Percentiles rank a stretch among this genome's conserved stretches.
Conservation (phyloP, 768 basidiomycete species). For the Daedaleopsis nitida region DNA sequence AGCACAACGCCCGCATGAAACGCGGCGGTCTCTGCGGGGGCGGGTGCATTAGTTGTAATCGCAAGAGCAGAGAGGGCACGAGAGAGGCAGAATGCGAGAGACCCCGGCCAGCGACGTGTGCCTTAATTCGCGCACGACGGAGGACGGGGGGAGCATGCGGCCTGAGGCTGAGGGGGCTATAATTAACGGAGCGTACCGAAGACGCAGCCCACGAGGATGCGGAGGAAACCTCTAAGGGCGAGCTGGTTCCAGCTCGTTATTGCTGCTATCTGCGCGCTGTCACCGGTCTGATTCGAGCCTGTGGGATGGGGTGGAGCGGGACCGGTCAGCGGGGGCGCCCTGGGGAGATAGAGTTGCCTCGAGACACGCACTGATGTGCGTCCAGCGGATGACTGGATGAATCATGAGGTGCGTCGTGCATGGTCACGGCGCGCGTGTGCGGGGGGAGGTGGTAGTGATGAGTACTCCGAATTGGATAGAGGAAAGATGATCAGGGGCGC, state of each 20-base stretch:
- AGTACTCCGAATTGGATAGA: conserved; percentile 3
- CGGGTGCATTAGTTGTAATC: background rate
- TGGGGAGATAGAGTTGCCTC: background rate
- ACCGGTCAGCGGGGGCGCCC: conserved; percentile 5
- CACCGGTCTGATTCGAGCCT: conserved; percentile 16
- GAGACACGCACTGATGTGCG: conserved; percentile 56
- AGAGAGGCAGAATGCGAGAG: background rate
- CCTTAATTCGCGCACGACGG: conserved; percentile 3
- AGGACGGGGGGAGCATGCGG: background rate
- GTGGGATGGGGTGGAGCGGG: background rate
- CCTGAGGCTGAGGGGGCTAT: background rate
- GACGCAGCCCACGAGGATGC: conserved; percentile 65
- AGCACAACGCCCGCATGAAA: conserved; percentile 71
- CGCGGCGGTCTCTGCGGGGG: conserved; percentile 62
- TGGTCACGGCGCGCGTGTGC: background rate
- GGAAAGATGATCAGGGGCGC: conserved; percentile 30
- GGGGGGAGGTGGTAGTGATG: background rate
- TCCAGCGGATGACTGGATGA: conserved; percentile 85
- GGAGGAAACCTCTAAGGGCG: conserved; percentile 50
- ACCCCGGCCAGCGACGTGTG: background rate
- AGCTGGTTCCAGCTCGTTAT: conserved; percentile 50
- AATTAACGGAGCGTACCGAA: conserved; percentile 48
- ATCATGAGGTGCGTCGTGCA: conserved; percentile 35
- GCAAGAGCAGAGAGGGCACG: too few relatives aligned
- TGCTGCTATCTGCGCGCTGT: conserved; percentile 11